phyloP scores from a whole-genome alignment of 2,329 filamentous ascomycete genomes.

The Cladophialophora yegresii region DNA sequence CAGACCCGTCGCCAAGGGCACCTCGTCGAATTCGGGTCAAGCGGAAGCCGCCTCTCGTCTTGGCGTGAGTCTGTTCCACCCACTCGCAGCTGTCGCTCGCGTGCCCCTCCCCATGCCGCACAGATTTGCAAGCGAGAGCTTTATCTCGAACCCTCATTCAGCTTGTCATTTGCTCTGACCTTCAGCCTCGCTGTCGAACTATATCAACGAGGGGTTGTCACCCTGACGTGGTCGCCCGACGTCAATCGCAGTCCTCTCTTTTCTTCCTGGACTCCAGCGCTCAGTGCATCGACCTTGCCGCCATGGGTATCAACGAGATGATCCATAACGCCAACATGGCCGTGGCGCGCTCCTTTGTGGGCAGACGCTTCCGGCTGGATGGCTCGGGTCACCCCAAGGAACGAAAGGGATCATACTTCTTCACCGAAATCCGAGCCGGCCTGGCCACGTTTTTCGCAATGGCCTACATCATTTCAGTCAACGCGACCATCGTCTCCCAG shows the following conservation, averaged over 20 bases:
- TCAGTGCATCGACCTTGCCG: not conserved
- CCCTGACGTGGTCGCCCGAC: not conserved
- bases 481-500: conserved; percentile 71
- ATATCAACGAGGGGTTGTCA: not conserved
- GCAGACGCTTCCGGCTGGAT: conserved; percentile 76
- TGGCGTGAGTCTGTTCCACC: not conserved
- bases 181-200: conserved; percentile 6
- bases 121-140: not conserved
- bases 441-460: conserved; percentile 78
- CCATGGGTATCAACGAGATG: conserved; percentile 36
- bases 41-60: conserved; percentile 7
- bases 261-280: not conserved
- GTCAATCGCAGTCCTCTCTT: not conserved
- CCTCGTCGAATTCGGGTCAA: not conserved
- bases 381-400: conserved; percentile 75
- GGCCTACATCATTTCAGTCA: conserved; percentile 74
- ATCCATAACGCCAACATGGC: conserved; percentile 55
- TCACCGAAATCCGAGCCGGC: conserved; percentile 81
- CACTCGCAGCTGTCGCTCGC: not conserved
- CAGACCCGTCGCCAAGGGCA: conserved; percentile 2
- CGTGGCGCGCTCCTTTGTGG: conserved; percentile 66
- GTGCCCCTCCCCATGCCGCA: not conserved
- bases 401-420: conserved; percentile 73
- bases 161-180: not conserved
- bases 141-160: conserved; percentile 4